These are phyloP conservation scores for Phytophthora sansomeana DNA, from an alignment of 352 stramenopile species.

Conservation along the genomic window DNA sequence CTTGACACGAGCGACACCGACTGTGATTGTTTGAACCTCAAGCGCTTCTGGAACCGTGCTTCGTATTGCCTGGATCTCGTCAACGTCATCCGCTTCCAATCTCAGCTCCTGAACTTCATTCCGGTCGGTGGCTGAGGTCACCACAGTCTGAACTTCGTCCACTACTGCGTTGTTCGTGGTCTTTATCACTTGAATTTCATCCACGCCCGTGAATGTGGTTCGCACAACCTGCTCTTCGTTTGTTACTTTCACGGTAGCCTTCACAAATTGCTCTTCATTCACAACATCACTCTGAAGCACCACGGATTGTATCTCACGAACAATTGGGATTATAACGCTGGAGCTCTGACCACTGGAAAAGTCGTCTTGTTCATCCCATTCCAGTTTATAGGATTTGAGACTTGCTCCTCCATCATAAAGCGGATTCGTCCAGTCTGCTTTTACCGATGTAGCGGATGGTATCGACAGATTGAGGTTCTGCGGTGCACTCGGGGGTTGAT, in stretches of 20 bases:
- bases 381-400: constrained; percentile 72
- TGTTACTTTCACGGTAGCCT: constrained; percentile 93
- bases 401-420: constrained; percentile 92
- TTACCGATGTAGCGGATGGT: constrained; percentile 76
- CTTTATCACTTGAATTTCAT: constrained; percentile 91
- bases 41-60: constrained; percentile 73
- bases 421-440: constrained; percentile 89
- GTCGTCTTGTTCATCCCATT: constrained; percentile 86
- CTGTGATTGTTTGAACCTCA: constrained; percentile 90
- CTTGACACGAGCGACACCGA: constrained; percentile 68
- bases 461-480: constrained; percentile 63
- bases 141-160: constrained; percentile 93
- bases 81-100: constrained; percentile 86
- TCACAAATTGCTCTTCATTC: constrained; percentile 94
- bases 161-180: constrained; percentile 75
- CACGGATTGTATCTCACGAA: constrained; percentile 93
- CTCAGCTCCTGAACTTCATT: constrained; percentile 92
- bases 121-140: constrained; percentile 91
- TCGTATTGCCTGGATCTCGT: constrained; percentile 93
- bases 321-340: constrained; percentile 78
- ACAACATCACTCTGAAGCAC: constrained; percentile 82
- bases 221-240: constrained; percentile 97
- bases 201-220: constrained; percentile 81
- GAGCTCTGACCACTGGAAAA: constrained; percentile 79
- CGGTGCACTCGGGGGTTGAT: constrained; percentile 73